Base-by-base conservation (phyloP, 805 yeast genomes). In the Blastobotrys robertii region DNA sequence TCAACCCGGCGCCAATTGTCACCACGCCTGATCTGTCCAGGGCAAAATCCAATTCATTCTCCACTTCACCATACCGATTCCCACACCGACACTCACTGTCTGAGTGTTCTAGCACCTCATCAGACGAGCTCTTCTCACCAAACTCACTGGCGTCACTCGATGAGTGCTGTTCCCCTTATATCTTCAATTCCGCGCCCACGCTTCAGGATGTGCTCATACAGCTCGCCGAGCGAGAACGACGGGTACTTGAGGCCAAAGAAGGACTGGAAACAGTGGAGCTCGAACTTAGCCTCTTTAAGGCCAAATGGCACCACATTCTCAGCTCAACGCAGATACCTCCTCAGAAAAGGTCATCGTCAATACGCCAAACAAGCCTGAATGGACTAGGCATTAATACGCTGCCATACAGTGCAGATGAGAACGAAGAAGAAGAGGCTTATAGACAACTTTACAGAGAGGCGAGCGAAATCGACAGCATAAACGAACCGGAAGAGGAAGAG, bases 151-250 rank as follows among this genome's bases (percentile, higher is more conserved):
- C 35, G 12, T 33, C 37, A 12, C 30, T 37, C 39, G 12, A 14
- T 31, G 13, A 42, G 7, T 28, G 22, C 25, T 19, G 30, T 12
- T 52, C 56, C 5, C 55, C 53, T 14, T 51, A 44, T 34, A 47
- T 52, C 12, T 32, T 51, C 10, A 41, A 47, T 14, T 39, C 56
- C 1, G 43, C 46, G 16, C 51, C 55, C 6, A 50, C 41, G 19
- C 47, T 54, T 35, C 64, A 62, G 50, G 62, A 58, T 36, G 45
- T 62, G 9, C 51, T 62, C 29, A 58, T 52, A 33, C 41, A 50
- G 28, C 51, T 62, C 44, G 66, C 66, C 30, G 48, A 51, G 44
- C 59, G 60, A 38, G 64, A 62, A 44, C 57, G 65, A 8, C 52
- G 55, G 28, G 63, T 60, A 15, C 54, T 62, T 13, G 65, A 61